These are phyloP conservation scores for Aeschynomene evenia DNA, from an alignment of 306 rosid genomes.

Conservation along the genomic window DNA sequence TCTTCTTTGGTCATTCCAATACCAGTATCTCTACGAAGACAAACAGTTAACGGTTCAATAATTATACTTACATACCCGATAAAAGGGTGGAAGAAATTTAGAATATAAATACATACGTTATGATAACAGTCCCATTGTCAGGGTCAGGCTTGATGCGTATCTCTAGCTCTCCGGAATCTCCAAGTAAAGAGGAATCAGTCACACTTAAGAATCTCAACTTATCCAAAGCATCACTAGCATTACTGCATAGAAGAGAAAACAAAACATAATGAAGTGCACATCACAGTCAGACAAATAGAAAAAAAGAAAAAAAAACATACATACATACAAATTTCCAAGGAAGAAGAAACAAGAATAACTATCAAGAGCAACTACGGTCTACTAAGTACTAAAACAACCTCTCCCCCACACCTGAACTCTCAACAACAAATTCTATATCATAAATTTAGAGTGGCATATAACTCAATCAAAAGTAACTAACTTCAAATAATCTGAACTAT, in stretches of 20 bases:
- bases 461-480: background rate
- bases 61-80: background rate
- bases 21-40: conserved; percentile 72
- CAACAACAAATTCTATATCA: background rate
- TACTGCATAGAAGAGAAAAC: conserved; percentile 35
- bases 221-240: conserved; percentile 98
- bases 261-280: too few species aligned
- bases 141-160: conserved; percentile 87
- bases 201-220: conserved; percentile 94
- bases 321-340: background rate
- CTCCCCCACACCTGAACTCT: too few species aligned
- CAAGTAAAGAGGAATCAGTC: conserved; percentile 92
- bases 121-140: conserved; percentile 82
- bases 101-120: conserved; percentile 50
- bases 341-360: background rate
- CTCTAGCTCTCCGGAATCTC: conserved; percentile 83
- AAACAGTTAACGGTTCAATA: conserved; percentile 11
- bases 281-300: too few species aligned
- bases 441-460: background rate
- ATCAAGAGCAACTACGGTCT: background rate
- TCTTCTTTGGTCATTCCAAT: conserved; percentile 94
- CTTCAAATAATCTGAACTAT: background rate
- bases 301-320: too few species aligned
- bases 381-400: too few species aligned
- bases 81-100: background rate